These are phyloP conservation scores for Abrus pulchellus DNA, from an alignment of 306 rosid genomes.

Conservation along the genomic window DNA sequence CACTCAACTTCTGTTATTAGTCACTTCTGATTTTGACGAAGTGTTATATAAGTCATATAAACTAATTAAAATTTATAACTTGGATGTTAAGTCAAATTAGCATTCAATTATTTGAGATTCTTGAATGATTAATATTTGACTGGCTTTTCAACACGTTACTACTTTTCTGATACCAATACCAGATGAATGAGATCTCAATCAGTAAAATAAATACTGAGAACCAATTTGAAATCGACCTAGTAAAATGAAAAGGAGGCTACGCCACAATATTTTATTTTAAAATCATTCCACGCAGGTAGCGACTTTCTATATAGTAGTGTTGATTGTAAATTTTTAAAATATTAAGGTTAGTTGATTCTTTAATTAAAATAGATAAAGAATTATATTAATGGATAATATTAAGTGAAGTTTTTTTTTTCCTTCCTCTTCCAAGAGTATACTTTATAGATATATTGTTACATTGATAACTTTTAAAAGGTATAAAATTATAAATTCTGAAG, in stretches of 20 bases:
- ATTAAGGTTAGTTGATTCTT: too few relatives aligned
- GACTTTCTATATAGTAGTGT: too few relatives aligned
- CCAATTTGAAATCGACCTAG: neutral
- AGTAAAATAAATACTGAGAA: neutral
- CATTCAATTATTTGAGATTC: neutral
- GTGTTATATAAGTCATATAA: neutral
- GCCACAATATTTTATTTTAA: neutral
- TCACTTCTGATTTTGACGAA: neutral
- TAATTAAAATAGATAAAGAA: too few relatives aligned
- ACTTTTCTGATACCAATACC: neutral
- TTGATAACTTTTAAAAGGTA: too few relatives aligned
- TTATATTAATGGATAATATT: too few relatives aligned
- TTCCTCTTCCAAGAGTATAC: too few relatives aligned
- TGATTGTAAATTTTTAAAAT: too few relatives aligned
- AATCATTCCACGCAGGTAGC: too few relatives aligned
- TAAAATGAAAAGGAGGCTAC: neutral
- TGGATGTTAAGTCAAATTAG: slow-evolving; percentile 22
- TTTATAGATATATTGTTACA: too few relatives aligned
- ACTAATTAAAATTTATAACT: neutral
- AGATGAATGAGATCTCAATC: neutral
- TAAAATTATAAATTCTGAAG: too few relatives aligned
- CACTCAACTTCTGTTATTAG: neutral
- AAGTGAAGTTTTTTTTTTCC: too few relatives aligned
- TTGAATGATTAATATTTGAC: neutral
- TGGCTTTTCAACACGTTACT: neutral